phyloP scores from a whole-genome alignment of 495 filamentous ascomycete species.

The Saxophila tyrrhenica region DNA sequence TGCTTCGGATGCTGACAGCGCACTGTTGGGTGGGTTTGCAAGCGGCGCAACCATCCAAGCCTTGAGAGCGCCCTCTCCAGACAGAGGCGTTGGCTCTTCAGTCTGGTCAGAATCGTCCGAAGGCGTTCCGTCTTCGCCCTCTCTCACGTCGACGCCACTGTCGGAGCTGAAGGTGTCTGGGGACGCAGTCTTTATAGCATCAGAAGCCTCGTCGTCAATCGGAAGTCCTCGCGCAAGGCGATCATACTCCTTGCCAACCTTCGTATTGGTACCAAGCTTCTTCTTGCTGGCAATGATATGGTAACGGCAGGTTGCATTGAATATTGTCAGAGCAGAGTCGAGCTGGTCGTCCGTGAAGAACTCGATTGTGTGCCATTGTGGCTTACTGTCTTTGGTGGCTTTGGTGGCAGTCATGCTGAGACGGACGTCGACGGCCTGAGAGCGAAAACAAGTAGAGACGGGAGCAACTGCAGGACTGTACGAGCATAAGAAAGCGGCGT shows the following conservation, averaged over 20 bases:
- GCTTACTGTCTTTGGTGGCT: background rate
- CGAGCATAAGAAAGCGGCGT: too few relatives aligned
- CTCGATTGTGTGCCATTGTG: background rate
- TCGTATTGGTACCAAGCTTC: background rate
- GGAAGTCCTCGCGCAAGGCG: background rate
- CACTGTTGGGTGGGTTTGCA: background rate
- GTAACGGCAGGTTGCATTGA: background rate
- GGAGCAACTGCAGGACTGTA: too few relatives aligned
- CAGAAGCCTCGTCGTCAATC: too few relatives aligned
- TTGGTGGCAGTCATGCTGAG: too few relatives aligned
- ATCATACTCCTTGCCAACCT: background rate
- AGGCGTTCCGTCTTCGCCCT: background rate
- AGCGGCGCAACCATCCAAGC: slow-evolving; percentile 9
- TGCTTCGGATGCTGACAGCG: too few relatives aligned
- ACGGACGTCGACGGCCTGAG: too few relatives aligned
- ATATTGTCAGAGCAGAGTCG: background rate
- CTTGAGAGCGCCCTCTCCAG: slow-evolving; percentile 2
- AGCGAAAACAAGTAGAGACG: too few relatives aligned
- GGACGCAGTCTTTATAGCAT: background rate
- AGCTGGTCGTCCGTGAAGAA: background rate
- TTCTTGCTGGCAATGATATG: background rate
- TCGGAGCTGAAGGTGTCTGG: background rate
- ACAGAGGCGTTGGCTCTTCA: too few relatives aligned
- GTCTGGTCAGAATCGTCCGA: background rate
- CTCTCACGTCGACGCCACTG: background rate